Base-by-base conservation (phyloP, 139 green algal genomes). In the Nannochloris sp. region DNA sequence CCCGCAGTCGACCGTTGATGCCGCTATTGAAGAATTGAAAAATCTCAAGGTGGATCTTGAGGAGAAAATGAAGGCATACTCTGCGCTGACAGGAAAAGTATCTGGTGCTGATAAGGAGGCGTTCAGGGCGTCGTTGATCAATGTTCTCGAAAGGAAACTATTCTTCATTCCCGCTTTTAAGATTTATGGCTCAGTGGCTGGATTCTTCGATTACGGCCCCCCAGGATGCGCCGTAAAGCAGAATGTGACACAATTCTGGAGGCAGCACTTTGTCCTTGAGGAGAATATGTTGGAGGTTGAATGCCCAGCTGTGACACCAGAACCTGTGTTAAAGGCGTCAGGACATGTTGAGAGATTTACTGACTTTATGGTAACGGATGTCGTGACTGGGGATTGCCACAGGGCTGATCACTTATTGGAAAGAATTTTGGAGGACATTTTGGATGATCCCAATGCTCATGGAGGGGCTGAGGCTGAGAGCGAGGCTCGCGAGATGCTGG, bases 281-380 rank as follows among this genome's bases (percentile, higher is more conserved):
- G 93, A 99, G 76, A 86, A 78, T 78, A 99, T 99, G 93, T 82
- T 99, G 48, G 92, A 98, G 83, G 76, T 95, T 60, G 94, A 99
- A 76, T 98, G 93, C 70, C 93, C 93, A 0, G 83, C 90, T 1
- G 94, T 98, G 36, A 99, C 94, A 4, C 94, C 94, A 16, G 90
- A 96, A 78, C 57, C 85, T 10, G 91, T 97, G 53, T 81, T 98
- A 29, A 84, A 87, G 69, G 92, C 94, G 1, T 93, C 81, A 3
- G 94, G 94, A 61, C 93, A 98, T 72, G 93, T 99, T 54, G 93
- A 99, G 15, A 83, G 90, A 62, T 98, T 97, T 84, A 95, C 86
- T 0, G 90, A 97, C 79, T 88, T 94, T 70, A 97, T 97, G 93
- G 93, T 99, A 4, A 95, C 84, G 21, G 93, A 99, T 67, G 57